Base-by-base conservation (phyloP, 176 grass and related monocot genomes). In the Areca catechu region DNA sequence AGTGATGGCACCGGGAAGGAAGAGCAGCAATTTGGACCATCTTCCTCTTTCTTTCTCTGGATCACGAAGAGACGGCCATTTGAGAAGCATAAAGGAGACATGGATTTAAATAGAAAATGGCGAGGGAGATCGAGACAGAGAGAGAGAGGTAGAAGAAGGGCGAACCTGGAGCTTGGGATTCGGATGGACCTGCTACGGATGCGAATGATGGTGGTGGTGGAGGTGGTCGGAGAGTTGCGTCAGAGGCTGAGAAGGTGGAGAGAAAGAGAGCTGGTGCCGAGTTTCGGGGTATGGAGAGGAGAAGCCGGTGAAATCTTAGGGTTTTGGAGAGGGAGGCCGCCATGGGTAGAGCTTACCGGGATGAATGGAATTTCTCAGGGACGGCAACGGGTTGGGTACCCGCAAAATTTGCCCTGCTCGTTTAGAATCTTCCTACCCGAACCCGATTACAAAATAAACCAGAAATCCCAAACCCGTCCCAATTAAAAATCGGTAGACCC, bases 1-100 rank as follows among this genome's bases (percentile, higher is more conserved):
- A 49, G 81, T 86, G 76, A 98, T 98, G 61, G 78, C 88, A 54
- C 88, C 94, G 19, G 94, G 94, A 16, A 86, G 78, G 74, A 89
- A 98, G 62, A 98, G 87, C 62, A 98, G 78, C 52, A 85, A 66
- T 56, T 98, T 98, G 23, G 88, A 81, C 70, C 76, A 88, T 74
- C 57, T 58, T 5, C 88, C 70, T 5, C 73, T 83, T 65, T 89
- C 73, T 51, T 78, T 89, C 70, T 79, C 88, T 85, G 78, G n/a
- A 57, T 54, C 16, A 57, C 34, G 57, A 21, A 30, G 25, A 23
- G 16, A 49, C 1, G 65, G 58, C 17, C 57, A 51, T 7, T 6
- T 19, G 21, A 57, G 30, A 65, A 37, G 27, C 27, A 29, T 29
- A 29, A 29, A 29, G 27, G 27, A 29, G 27, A 6, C 27, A 29